Evolutionary conservation across 202 grass and related monocot species (phyloP).

Genomic region (Brachypodium distachyon): DNA sequence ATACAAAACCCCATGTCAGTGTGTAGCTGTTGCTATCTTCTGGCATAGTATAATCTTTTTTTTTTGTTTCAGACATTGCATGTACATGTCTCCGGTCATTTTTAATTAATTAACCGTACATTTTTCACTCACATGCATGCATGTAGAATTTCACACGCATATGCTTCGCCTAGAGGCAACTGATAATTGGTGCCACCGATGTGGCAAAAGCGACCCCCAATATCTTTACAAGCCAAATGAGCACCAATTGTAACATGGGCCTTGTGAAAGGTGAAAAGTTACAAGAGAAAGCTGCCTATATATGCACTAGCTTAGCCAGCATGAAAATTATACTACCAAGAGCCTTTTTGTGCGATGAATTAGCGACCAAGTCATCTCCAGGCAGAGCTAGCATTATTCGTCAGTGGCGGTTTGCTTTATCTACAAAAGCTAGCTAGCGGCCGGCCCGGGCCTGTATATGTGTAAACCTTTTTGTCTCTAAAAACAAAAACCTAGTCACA

Average conservation of each 20-base stretch:
- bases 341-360: constrained; percentile 18
- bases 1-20: neutral
- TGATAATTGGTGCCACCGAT: constrained; percentile 16
- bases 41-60: neutral
- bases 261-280: constrained; percentile 26
- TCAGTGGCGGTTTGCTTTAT: no score
- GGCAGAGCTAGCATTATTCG: no score
- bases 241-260: neutral
- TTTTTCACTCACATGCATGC: neutral
- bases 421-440: no score
- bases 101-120: neutral
- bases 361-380: constrained; percentile 34
- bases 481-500: no score
- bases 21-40: neutral
- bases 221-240: constrained; percentile 13
- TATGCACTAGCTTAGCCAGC: neutral
- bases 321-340: neutral
- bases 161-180: neutral
- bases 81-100: neutral
- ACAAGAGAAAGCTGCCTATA: constrained; percentile 28
- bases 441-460: no score
- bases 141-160: neutral
- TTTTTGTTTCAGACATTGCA: neutral
- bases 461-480: no score
- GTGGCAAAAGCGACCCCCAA: constrained; percentile 17